These are phyloP conservation scores for Phialophora verrucosa DNA, from an alignment of 2,329 filamentous ascomycete species.

Conservation along the genomic window DNA sequence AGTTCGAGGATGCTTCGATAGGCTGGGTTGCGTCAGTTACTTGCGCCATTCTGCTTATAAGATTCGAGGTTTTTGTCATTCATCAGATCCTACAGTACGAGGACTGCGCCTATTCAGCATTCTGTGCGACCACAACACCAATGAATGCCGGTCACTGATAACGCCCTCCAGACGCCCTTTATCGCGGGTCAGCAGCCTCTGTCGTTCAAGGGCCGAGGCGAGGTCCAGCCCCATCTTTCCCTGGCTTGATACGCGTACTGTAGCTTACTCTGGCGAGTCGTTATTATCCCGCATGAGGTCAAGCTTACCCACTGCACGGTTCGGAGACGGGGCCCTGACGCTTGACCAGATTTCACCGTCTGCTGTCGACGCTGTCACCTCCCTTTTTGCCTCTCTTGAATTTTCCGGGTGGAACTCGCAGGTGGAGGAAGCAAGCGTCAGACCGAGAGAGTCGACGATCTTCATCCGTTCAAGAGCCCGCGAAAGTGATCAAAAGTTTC, in stretches of 20 bases:
- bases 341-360: background rate
- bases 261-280: background rate
- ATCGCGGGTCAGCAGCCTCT: background rate
- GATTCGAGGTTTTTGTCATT: background rate
- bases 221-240: background rate
- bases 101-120: no score
- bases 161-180: background rate
- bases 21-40: background rate
- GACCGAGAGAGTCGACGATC: background rate
- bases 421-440: background rate
- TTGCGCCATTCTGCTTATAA: background rate
- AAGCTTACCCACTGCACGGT: background rate
- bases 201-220: background rate
- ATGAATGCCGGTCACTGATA: background rate
- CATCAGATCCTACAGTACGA: background rate
- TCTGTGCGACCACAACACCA: background rate
- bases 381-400: background rate
- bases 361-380: background rate
- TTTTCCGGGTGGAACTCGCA: background rate
- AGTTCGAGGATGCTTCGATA: background rate
- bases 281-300: background rate
- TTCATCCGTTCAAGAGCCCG: background rate
- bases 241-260: background rate
- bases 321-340: background rate
- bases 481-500: background rate